Conservation (phyloP, 768 basidiomycete genomes). For the Chlorophyllum brunneum region DNA sequence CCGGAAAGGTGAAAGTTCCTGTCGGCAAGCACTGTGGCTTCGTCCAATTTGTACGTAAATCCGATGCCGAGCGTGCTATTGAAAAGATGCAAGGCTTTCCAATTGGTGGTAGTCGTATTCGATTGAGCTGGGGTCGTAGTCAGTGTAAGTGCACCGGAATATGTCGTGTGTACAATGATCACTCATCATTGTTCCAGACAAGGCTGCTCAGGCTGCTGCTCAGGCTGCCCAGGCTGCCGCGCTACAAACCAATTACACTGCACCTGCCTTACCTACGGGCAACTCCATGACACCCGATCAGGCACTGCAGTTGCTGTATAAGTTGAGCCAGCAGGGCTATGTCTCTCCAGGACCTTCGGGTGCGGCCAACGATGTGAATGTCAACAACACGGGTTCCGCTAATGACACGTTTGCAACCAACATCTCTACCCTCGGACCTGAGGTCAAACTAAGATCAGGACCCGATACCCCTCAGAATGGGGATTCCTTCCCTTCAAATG, state of each 20-base stretch:
- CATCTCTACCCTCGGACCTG: conserved; percentile 18
- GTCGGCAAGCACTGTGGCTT: conserved; percentile 95
- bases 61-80: conserved; percentile 88
- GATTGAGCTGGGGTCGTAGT: conserved; percentile 90
- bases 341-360: conserved; percentile 9
- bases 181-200: conserved; percentile 45
- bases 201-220: conserved; percentile 87
- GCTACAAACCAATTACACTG: conserved; percentile 41
- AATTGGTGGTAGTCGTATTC: conserved; percentile 86
- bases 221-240: conserved; percentile 78
- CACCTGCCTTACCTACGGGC: conserved; percentile 19
- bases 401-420: conserved; percentile 10
- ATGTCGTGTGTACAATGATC: conserved; percentile 4
- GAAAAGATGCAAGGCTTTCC: conserved; percentile 98
- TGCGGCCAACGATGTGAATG: background rate
- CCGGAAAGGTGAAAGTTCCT: conserved; percentile 84
- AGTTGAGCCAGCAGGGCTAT: conserved; percentile 42
- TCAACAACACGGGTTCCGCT: conserved; percentile 9
- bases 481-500: conserved; percentile 5
- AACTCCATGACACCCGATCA: conserved; percentile 55
- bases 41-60: conserved; percentile 90
- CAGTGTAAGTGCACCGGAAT: conserved; percentile 58
- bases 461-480: conserved; percentile 19
- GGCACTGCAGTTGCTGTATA: conserved; percentile 58
- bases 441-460: conserved; percentile 12